Conservation (phyloP, 306 rosid species). For the Lablab purpureus region DNA sequence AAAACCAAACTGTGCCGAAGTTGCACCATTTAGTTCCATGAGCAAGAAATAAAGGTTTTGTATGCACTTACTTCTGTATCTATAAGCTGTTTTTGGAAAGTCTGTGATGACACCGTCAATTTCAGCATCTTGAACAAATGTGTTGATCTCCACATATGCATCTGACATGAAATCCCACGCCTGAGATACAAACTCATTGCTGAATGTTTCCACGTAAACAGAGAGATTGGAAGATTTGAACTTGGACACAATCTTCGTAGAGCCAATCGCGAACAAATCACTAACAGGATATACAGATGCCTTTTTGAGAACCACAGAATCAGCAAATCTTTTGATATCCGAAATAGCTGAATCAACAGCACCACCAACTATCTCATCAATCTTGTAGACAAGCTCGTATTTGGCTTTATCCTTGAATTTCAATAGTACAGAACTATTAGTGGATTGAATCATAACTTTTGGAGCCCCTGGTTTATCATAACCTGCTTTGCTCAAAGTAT, state of each 20-base stretch:
- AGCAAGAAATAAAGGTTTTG: slow-evolving; percentile 33
- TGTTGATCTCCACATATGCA: slow-evolving; percentile 79
- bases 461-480: slow-evolving; percentile 55
- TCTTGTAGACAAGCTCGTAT: slow-evolving; percentile 73
- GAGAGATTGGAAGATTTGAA: slow-evolving; percentile 61
- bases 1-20: slow-evolving; percentile 4
- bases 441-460: slow-evolving; percentile 79
- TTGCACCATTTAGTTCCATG: not conserved
- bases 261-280: slow-evolving; percentile 5
- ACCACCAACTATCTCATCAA: slow-evolving; percentile 59
- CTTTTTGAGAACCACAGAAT: slow-evolving; percentile 73
- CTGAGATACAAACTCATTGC: slow-evolving; percentile 86
- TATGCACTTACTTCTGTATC: slow-evolving; percentile 81
- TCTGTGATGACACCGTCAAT: slow-evolving; percentile 78
- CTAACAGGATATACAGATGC: slow-evolving; percentile 50
- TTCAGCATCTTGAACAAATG: slow-evolving; percentile 50
- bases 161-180: slow-evolving; percentile 92
- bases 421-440: slow-evolving; percentile 68
- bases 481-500: slow-evolving; percentile 68
- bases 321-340: slow-evolving; percentile 71
- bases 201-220: slow-evolving; percentile 72
- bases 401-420: slow-evolving; percentile 60
- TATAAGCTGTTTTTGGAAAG: slow-evolving; percentile 79
- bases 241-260: slow-evolving; percentile 54
- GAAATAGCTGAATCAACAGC: slow-evolving; percentile 49